These are phyloP conservation scores for Tricladium varicosporioides DNA, from an alignment of 2,329 filamentous ascomycete species.

Conservation along the genomic window DNA sequence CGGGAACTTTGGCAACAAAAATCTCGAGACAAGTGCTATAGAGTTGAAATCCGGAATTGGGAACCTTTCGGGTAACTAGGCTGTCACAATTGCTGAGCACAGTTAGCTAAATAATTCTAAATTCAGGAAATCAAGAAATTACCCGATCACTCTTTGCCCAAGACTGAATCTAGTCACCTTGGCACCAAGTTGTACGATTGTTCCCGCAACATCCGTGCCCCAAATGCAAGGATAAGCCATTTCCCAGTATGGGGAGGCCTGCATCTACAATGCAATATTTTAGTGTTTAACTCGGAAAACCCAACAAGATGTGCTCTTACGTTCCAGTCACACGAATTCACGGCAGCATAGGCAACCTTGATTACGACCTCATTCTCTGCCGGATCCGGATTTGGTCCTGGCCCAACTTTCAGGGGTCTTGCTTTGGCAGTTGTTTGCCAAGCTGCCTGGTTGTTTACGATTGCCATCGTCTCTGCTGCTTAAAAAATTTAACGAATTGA, in stretches of 20 bases:
- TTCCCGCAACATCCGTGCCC: slow-evolving; percentile 30
- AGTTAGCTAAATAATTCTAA: no score
- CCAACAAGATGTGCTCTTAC: slow-evolving; percentile 28
- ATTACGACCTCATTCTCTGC: slow-evolving; percentile 35
- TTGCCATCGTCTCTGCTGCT: slow-evolving; percentile 6
- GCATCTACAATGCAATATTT: slow-evolving; percentile 11
- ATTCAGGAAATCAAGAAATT: not conserved
- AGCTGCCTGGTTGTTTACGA: slow-evolving; percentile 23
- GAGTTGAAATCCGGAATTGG: slow-evolving; percentile 33
- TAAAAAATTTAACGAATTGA: not conserved
- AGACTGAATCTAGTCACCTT: slow-evolving; percentile 42
- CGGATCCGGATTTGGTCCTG: slow-evolving; percentile 36
- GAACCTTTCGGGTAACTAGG: slow-evolving; percentile 20
- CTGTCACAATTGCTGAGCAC: slow-evolving; percentile 25
- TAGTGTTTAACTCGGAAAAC: no score
- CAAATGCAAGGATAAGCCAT: slow-evolving; percentile 25
- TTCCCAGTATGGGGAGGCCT: slow-evolving; percentile 14
- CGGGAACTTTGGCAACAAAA: slow-evolving; percentile 31
- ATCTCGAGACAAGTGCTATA: slow-evolving; percentile 30
- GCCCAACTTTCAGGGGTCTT: slow-evolving; percentile 34
- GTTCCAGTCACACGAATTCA: slow-evolving; percentile 39
- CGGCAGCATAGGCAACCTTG: slow-evolving; percentile 36
- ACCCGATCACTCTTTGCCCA: slow-evolving; percentile 30
- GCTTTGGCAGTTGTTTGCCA: slow-evolving; percentile 31
- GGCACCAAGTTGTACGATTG: slow-evolving; percentile 39